Evolutionary conservation across 2,329 filamentous ascomycete species (phyloP).

Genomic region (Epichloe hybrida): DNA sequence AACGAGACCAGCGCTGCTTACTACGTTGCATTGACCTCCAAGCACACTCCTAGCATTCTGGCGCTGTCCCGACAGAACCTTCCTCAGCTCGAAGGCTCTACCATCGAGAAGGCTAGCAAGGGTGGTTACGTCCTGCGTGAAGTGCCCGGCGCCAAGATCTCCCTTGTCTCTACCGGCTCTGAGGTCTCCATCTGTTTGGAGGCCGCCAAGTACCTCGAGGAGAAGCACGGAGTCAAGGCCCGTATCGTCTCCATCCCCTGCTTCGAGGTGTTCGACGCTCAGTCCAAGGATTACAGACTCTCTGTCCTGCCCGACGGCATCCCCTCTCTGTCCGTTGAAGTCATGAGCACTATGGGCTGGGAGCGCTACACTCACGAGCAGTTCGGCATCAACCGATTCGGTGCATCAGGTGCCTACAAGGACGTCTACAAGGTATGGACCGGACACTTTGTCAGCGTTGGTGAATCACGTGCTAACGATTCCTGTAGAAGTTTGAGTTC

Average conservation of each 20-base stretch:
- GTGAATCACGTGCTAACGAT: conserved; percentile 21
- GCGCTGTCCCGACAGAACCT: conserved; percentile 97
- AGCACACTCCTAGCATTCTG: conserved; percentile 82
- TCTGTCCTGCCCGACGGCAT: conserved; percentile 88
- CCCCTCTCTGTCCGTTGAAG: conserved; percentile 85
- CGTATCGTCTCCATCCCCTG: conserved; percentile 94
- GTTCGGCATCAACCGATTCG: conserved; percentile 98
- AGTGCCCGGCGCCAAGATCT: conserved; percentile 70
- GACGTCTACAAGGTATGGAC: conserved; percentile 77
- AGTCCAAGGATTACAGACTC: conserved; percentile 89
- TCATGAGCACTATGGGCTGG: conserved; percentile 96
- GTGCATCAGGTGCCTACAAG: conserved; percentile 94
- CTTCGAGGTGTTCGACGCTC: conserved; percentile 90
- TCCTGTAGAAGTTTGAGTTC: conserved; percentile 88
- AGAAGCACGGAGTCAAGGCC: conserved; percentile 75
- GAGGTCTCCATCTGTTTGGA: conserved; percentile 92
- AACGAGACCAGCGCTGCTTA: conserved; percentile 98
- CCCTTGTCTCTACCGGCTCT: conserved; percentile 87
- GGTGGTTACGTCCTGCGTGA: conserved; percentile 89
- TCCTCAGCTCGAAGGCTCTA: conserved; percentile 90
- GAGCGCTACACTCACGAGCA: conserved; percentile 99
- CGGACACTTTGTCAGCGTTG: not conserved
- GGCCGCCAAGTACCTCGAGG: conserved; percentile 78
- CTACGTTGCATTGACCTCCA: conserved; percentile 84
- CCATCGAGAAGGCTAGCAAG: conserved; percentile 79